Evolutionary conservation across 2,329 filamentous ascomycete species (phyloP).

Genomic region (Xylaria sp.): DNA sequence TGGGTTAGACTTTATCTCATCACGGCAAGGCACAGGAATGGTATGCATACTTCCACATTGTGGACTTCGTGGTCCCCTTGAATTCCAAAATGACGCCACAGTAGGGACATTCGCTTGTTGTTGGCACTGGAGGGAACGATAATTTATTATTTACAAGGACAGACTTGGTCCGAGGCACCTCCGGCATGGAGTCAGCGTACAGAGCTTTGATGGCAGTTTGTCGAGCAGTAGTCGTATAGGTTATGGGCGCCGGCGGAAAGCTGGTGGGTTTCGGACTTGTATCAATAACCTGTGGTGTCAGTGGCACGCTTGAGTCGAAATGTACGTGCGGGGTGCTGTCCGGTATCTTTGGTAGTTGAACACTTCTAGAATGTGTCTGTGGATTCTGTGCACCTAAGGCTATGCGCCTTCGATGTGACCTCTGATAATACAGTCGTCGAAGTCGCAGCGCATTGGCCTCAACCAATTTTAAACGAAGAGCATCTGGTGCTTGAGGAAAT

Average conservation of each 20-base stretch:
- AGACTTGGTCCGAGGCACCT: conserved; percentile 7
- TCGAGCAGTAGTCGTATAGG: conserved; percentile 8
- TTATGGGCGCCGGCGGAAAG: background rate
- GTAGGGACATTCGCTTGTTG: conserved; percentile 1
- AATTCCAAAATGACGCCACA: conserved; percentile 18
- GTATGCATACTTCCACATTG: conserved; percentile 12
- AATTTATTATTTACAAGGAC: conserved; percentile 11
- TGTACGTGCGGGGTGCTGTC: background rate
- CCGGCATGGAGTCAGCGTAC: background rate
- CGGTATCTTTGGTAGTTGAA: background rate
- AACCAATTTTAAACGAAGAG: conserved; percentile 1
- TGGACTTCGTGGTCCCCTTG: background rate
- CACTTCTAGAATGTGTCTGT: background rate
- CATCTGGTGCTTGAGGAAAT: conserved; percentile 7
- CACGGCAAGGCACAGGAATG: background rate
- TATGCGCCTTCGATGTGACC: conserved; percentile 15
- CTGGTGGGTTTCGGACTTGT: background rate
- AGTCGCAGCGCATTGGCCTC: conserved; percentile 23
- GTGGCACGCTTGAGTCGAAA: background rate
- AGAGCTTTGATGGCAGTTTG: conserved; percentile 5
- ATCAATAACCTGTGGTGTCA: background rate
- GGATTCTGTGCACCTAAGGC: background rate
- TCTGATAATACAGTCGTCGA: conserved; percentile 19
- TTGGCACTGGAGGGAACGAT: conserved; percentile 12
- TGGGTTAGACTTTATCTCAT: background rate